These are phyloP conservation scores for Calonectria pseudoreteaudii DNA, from an alignment of 2,329 filamentous ascomycete species.

Conservation along the genomic window DNA sequence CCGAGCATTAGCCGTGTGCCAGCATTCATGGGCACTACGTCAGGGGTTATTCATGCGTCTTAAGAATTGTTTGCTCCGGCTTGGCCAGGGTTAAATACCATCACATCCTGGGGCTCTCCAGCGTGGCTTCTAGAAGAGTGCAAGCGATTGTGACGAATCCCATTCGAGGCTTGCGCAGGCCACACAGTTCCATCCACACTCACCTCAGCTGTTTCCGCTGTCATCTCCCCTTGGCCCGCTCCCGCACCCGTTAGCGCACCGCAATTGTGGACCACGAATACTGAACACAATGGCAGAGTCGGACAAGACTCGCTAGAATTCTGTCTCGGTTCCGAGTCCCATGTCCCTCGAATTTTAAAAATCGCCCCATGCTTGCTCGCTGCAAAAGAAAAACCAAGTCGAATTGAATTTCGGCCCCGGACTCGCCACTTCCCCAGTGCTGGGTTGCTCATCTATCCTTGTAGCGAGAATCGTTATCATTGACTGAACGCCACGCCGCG, in stretches of 20 bases:
- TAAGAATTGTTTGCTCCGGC: not conserved
- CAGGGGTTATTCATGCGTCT: not conserved
- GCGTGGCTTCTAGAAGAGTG: not conserved
- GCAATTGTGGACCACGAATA: conserved; percentile 13
- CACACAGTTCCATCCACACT: not conserved
- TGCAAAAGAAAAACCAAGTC: not conserved
- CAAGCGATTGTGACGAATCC: not conserved
- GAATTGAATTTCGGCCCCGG: not conserved
- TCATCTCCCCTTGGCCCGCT: conserved; percentile 13
- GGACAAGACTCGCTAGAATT: not conserved
- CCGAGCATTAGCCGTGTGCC: conserved; percentile 40
- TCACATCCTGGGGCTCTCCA: not conserved
- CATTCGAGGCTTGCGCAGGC: not conserved
- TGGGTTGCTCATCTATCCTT: not conserved
- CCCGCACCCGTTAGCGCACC: conserved; percentile 5
- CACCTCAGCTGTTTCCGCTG: conserved; percentile 15
- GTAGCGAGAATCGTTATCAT: not conserved
- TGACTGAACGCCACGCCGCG: not conserved
- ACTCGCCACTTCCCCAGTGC: not conserved
- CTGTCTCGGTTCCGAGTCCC: not conserved
- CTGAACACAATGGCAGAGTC: not conserved
- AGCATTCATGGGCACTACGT: not conserved
- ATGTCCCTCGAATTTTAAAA: not conserved
- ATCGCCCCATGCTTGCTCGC: not conserved
- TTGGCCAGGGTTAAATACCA: not conserved